Evolutionary conservation across 768 basidiomycete genomes (phyloP).

Genomic region (Flagelloscypha sp.): DNA sequence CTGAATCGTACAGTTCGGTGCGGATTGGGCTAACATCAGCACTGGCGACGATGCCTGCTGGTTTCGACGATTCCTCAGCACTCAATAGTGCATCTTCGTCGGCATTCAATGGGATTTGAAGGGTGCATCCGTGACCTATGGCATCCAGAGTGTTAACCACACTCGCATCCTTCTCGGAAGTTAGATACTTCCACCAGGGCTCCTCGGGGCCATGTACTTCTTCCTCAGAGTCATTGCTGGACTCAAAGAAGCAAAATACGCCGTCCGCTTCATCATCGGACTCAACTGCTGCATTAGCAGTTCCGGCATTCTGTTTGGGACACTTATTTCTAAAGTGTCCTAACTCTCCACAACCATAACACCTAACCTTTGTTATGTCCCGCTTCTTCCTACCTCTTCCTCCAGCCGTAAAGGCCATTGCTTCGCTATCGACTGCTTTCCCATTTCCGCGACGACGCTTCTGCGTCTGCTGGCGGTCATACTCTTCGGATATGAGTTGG

Average conservation of each 20-base stretch:
- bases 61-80: no score
- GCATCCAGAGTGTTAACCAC: no score
- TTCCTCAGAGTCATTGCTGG: no score
- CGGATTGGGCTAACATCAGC: no score
- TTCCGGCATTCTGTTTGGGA: slow-evolving; percentile 9
- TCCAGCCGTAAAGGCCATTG: slow-evolving; percentile 9
- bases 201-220: no score
- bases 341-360: slow-evolving; percentile 21
- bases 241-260: no score
- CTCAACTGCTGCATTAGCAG: slow-evolving; percentile 9
- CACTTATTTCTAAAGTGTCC: slow-evolving; percentile 19
- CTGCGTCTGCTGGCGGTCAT: slow-evolving; percentile 12
- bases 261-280: slow-evolving; percentile 15
- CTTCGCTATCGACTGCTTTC: slow-evolving; percentile 13
- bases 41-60: no score
- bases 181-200: no score
- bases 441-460: slow-evolving; percentile 2
- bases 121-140: no score
- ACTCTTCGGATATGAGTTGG: slow-evolving; percentile 21
- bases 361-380: slow-evolving; percentile 6
- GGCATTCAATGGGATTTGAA: no score
- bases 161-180: no score
- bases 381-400: slow-evolving; percentile 7
- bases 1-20: slow-evolving; percentile 22
- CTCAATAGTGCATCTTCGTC: no score